Conservation (phyloP, 306 rosid genomes). For the Castanea sativa region DNA sequence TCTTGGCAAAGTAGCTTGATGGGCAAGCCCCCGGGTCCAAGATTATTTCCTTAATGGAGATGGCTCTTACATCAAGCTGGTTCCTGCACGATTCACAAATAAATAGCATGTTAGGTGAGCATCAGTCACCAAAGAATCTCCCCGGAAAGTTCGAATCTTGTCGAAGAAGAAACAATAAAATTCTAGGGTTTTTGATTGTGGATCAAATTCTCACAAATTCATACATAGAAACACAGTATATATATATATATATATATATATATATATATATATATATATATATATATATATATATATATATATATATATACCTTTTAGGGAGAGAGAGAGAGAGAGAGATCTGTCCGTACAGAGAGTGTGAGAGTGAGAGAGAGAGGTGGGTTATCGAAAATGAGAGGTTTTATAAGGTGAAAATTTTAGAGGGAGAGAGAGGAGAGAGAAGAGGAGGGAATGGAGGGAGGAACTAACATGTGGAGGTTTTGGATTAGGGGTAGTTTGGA, state of each 20-base stretch:
- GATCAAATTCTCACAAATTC: not conserved
- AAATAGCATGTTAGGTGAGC: not conserved
- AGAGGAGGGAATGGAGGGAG: not conserved
- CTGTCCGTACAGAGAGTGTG: not conserved
- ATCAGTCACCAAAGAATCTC: slow-evolving; percentile 24
- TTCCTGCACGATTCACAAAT: too few relatives aligned
- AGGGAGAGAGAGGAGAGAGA: too few relatives aligned
- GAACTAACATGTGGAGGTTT: slow-evolving; percentile 33
- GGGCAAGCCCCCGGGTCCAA: too few relatives aligned
- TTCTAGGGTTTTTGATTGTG: slow-evolving; percentile 9
- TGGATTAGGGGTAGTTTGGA: slow-evolving; percentile 10
- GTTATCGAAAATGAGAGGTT: slow-evolving; percentile 34
- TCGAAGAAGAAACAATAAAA: slow-evolving; percentile 24
- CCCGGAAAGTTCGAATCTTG: slow-evolving; percentile 14
- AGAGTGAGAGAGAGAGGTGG: not conserved
- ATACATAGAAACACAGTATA: not conserved
- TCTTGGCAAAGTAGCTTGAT: too few relatives aligned
- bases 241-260: too few relatives aligned
- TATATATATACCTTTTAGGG: too few relatives aligned
- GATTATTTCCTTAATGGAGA: too few relatives aligned
- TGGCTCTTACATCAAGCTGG: too few relatives aligned
- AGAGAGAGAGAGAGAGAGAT: not conserved
- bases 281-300: too few relatives aligned
- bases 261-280: too few relatives aligned
- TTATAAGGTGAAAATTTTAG: not conserved